Base-by-base conservation (phyloP, 2,329 filamentous ascomycete genomes). In the Penicillium sp. region DNA sequence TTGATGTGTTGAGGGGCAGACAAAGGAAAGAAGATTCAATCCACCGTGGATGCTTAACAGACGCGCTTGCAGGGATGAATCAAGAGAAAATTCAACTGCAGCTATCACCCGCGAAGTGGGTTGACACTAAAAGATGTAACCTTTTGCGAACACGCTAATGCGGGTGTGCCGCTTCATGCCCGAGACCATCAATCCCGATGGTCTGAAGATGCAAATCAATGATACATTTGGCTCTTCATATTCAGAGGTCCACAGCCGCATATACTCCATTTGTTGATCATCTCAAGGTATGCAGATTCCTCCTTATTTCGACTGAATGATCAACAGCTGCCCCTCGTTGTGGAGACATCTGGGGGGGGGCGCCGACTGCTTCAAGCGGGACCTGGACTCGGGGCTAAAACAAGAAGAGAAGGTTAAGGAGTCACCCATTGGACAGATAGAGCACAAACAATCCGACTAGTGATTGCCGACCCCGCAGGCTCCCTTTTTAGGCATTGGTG, bases 131-230 rank as follows among this genome's bases (percentile, higher is more conserved):
- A 21, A 41, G 11, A 22, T 41, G 47, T 37, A 35, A 37, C 31
- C 29, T 48, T 48, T 48, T 29, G 26, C 13, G 41, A 48, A 37
- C 21, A 37, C 56, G 47, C 56, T 58, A 58, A 55, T 58, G 56
- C 53, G 52, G 52, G 29, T 39, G 45, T 58, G 52, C 48, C 56
- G 52, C 56, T 44, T 52, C 43, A 27, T 55, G 31, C 41, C 35
- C 52, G 21, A 24, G 29, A 19, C 37, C 35, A 24, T 33, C 29
- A 16, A 11, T 22, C 9, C 16, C 45, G 26, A 21, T 19, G 5
- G 13, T 24, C 19, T 47, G 8, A 10, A 14, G 44, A 26, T 16
- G 8, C 11, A 19, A 39, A 10, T 19, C n/a, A 39, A 19, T 19
- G 7, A 16, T n/a, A 19, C 7, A 10, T 19, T 19, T 8, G 35